Evolutionary conservation across 768 basidiomycete species (phyloP), one percentile per base, ranked within the genome.

Genomic region (Tephrocybe sp.): DNA sequence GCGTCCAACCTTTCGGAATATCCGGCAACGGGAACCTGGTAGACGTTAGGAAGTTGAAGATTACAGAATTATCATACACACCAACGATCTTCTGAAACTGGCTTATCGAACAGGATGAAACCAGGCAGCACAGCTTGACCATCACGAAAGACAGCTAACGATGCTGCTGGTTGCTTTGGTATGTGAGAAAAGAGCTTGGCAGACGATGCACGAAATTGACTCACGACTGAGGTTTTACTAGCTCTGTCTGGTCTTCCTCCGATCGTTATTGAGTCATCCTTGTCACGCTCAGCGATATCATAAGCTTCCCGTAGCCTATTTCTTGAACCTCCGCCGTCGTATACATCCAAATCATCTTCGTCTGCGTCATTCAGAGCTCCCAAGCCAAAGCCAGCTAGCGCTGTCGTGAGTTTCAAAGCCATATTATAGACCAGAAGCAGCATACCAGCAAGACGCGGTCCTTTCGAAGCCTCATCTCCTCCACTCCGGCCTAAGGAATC

Each of bases 331-430:
- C 56, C 59, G 31, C 71, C 68, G 57, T 91, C 90, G 57, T 94
- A 94, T 4, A 93, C 74, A 56, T 94, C 91, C 27, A 91, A 45
- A 61, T 94, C 94, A 61, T 97, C 94, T 40, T 94, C 91, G 42
- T 97, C 94, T 2, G 91, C 94, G 47, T 97, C 94, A 60, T 95
- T 97, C 15, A 93, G 67, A 1, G 89, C 91, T 4, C 92, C 91
- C 15, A 94, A 72, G 30, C 92, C 93, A 59, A 94, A 95, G 1
- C 91, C 92, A 61, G 85, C 89, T 88, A 46, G 37, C 49, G 34
- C 23, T 9, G 16, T 22, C 22, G 42, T 8, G 39, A 2, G 41
- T n/a, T 34, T 39, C 47, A n/a, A 41, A 21, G 21, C 41, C n/a
- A 3, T 36, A 36, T 36, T 19, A 7, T n/a, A 21, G 15, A 27